Evolutionary conservation across 495 filamentous ascomycete genomes (phyloP).

Genomic region (Tuber magnatum): DNA sequence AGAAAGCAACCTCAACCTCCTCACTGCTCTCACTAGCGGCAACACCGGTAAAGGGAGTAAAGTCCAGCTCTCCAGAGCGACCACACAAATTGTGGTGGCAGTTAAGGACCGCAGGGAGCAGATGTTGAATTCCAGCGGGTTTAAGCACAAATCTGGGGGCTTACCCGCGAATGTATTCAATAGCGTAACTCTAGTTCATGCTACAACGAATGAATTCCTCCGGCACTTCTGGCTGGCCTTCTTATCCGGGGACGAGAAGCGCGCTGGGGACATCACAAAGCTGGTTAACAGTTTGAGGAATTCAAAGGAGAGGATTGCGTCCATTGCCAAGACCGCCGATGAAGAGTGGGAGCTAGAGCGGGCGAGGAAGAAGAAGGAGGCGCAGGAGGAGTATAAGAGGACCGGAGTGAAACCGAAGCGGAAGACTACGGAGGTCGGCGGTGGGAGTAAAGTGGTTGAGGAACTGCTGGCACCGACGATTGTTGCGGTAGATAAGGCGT

Average conservation of each 20-base stretch:
- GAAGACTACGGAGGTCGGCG: conserved; percentile 58
- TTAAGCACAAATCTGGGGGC: conserved; percentile 44
- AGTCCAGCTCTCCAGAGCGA: conserved; percentile 42
- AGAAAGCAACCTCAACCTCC: conserved; percentile 52
- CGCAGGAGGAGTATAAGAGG: conserved; percentile 56
- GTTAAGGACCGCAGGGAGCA: conserved; percentile 53
- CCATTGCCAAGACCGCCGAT: conserved; percentile 74
- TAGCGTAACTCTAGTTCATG: conserved; percentile 72
- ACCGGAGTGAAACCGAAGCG: conserved; percentile 64
- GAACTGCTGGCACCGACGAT: conserved; percentile 66
- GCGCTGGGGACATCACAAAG: conserved; percentile 65
- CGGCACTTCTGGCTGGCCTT: conserved; percentile 91
- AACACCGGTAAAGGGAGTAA: conserved; percentile 50
- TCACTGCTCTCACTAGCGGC: conserved; percentile 58
- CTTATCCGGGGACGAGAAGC: conserved; percentile 69
- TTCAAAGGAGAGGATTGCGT: conserved; percentile 69
- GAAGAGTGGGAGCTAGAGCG: conserved; percentile 56
- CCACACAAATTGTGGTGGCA: conserved; percentile 46
- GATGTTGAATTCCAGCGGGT: conserved; percentile 44
- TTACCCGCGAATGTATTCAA: conserved; percentile 62
- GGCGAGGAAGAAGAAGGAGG: conserved; percentile 57
- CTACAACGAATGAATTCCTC: conserved; percentile 89
- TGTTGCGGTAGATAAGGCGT: conserved; percentile 57
- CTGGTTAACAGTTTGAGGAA: conserved; percentile 69
- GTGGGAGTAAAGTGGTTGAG: conserved; percentile 68